Evolutionary conservation across 148 eudicot species (phyloP), one percentile per base, ranked within the genome.

Genomic region (Cornus florida): DNA sequence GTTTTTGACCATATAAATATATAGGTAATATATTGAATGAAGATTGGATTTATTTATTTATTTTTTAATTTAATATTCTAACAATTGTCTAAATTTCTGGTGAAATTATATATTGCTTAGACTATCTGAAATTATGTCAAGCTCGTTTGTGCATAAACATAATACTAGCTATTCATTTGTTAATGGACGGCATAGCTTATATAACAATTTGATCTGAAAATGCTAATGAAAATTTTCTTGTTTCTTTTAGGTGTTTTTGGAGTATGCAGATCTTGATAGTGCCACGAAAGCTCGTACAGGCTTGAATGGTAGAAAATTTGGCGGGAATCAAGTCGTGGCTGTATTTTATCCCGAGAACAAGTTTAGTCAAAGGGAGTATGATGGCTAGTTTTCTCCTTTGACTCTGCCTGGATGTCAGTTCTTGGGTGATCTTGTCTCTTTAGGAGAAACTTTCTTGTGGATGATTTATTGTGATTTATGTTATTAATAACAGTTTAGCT

Each of bases 261-360:
- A 94, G 83, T 96, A 91, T 74, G 86, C 71, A 0, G 98, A 94
- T 75, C 69, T 83, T 39, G 95, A 91, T 35, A 84, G 98, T 78
- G 83, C 99, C 20, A 67, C 88, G 4, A 92, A 82, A 80, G 97
- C 97, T 48, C 84, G 91, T 67, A 78, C 81, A 28, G 97, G 92
- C 39, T 87, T 94, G 86, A 84, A 94, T 38, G 98, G 98, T 67
- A 92, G 98, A 68, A 94, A 89, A 83, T 94, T 94, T 48, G 97
- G 81, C 24, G 98, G 95, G 33, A 94, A 92, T 75, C 87, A 88
- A 86, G 97, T 94, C 5, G 87, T 91, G 69, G 97, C 95, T 7
- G 86, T 83, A 23, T 94, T 79, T 79, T 94, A 88, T 46, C 87
- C 95, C 0, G 99, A 92, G 79, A 83, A 91, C 69, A 91, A 89